These are phyloP conservation scores for Grigorovia transvaalensis DNA, from an alignment of 805 yeast species.

Conservation along the genomic window DNA sequence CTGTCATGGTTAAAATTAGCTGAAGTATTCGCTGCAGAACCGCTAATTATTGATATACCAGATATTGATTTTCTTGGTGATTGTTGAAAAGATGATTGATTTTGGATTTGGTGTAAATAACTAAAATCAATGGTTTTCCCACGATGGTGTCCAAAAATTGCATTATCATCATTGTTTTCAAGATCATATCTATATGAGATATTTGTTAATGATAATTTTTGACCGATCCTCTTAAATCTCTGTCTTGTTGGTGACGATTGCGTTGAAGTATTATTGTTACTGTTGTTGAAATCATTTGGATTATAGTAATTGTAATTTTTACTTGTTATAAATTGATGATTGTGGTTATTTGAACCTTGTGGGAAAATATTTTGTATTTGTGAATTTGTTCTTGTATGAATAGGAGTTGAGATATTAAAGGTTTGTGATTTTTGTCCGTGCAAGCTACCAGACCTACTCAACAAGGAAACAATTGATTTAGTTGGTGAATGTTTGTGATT, in stretches of 20 bases:
- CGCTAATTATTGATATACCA: constrained; percentile 7
- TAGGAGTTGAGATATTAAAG: neutral
- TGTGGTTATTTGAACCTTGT: neutral
- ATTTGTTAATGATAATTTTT: constrained; percentile 25
- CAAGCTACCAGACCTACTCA: constrained; percentile 14
- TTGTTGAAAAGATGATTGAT: constrained; percentile 8
- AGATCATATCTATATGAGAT: constrained; percentile 14
- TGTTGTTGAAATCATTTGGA: neutral
- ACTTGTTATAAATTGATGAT: neutral
- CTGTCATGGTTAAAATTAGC: neutral
- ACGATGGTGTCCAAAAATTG: constrained; percentile 10
- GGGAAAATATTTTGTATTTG: constrained; percentile 10
- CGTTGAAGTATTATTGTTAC: constrained; percentile 5
- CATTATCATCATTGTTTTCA: neutral
- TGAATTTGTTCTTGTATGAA: constrained; percentile 14
- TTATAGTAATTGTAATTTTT: neutral
- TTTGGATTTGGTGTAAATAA: constrained; percentile 24
- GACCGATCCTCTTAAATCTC: constrained; percentile 20
- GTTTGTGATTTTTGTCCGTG: constrained; percentile 13
- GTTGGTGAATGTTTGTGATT: constrained; percentile 23
- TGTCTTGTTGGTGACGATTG: constrained; percentile 25
- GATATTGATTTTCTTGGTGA: constrained; percentile 26
- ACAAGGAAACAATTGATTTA: constrained; percentile 24
- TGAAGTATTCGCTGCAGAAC: neutral
- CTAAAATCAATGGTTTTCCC: constrained; percentile 25